Evolutionary conservation across 2,329 filamentous ascomycete species (phyloP).

Genomic region (Arthrinium puccinioides): DNA sequence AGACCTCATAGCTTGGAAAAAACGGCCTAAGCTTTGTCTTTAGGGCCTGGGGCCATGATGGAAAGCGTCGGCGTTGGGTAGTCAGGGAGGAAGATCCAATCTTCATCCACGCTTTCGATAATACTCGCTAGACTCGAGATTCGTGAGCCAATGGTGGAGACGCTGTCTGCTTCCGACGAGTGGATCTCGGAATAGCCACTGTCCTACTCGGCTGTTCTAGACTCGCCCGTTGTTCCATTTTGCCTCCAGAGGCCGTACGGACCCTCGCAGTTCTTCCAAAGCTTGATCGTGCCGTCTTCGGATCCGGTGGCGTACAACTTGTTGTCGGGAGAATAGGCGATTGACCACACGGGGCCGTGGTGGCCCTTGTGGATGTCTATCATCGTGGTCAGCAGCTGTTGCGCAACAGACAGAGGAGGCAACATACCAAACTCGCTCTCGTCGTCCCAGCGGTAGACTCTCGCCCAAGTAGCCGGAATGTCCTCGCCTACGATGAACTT

Average conservation of each 20-base stretch:
- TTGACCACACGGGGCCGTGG: slow-evolving; percentile 94
- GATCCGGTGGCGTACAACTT: slow-evolving; percentile 95
- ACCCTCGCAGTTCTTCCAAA: slow-evolving; percentile 68
- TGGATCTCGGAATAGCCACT: too few species aligned
- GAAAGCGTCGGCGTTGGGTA: too few species aligned
- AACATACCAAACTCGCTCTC: slow-evolving; percentile 66
- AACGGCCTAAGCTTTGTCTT: too few species aligned
- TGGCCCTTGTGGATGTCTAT: slow-evolving; percentile 91
- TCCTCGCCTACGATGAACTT: slow-evolving; percentile 87
- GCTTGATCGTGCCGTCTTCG: slow-evolving; percentile 95
- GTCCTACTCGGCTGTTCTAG: slow-evolving; percentile 29
- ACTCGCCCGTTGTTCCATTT: slow-evolving; percentile 15
- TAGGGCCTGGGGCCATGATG: too few species aligned
- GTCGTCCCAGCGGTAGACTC: slow-evolving; percentile 83
- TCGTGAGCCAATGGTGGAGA: too few species aligned
- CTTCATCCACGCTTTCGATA: too few species aligned
- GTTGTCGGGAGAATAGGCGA: slow-evolving; percentile 89
- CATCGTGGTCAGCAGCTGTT: slow-evolving; percentile 11
- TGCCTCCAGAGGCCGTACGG: slow-evolving; percentile 54
- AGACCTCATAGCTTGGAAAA: too few species aligned
- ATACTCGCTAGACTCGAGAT: too few species aligned
- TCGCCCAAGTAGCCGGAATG: slow-evolving; percentile 88
- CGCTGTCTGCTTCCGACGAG: too few species aligned
- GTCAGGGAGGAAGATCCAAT: too few species aligned
- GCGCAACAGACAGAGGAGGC: too few species aligned